Base-by-base conservation (phyloP, 768 basidiomycete genomes). In the Suillus subluteus region DNA sequence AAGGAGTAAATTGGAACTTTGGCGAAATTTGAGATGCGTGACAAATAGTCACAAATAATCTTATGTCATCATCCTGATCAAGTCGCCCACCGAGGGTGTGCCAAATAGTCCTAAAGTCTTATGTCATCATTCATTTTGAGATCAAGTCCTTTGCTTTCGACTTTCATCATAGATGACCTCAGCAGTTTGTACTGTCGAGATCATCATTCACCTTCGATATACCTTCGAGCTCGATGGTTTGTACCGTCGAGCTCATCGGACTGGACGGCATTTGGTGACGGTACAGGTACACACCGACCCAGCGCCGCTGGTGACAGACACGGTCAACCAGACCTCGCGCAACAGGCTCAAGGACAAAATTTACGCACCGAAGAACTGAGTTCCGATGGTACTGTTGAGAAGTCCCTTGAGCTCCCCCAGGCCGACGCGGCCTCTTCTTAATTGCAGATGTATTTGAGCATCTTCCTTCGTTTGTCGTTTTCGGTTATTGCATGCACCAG, bases 261-360 rank as follows among this genome's bases (percentile, higher is more conserved):
- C 70, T 86, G 83, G 79, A 84, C 58, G 8, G 80, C 78, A 30
- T 48, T 80, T 73, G 62, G 79, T 68, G 52, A 70, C 48, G 30
- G 11, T n/a, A 41, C 62, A 67, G 69, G 43, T 40, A 63, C 68
- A 16, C 62, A 46, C 15, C 67, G 7, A 18, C 65, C 66, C 16
- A 16, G 41, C 32, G 48, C 55, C 56, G 77, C 78, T 43, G 81
- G 80, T 32, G 80, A 83, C 70, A 74, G 78, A 54, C 79, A 82
- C 67, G 82, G 78, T 21, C 73, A 77, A 23, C 58, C 71, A 13
- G 83, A 85, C 48, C 62, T 50, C 35, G 38, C 26, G 8, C 63
- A 64, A 38, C 67, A 61, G 59, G 56, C 54, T 35, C 63, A 67
- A 21, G 43, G 5, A 21, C 64, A 59, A 37, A 48, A 13, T 12